Percentiles rank a stretch among this genome's conserved stretches.
These are phyloP conservation scores for Echria macrotheca DNA, from an alignment of 495 filamentous ascomycete species.

Conservation along the genomic window DNA sequence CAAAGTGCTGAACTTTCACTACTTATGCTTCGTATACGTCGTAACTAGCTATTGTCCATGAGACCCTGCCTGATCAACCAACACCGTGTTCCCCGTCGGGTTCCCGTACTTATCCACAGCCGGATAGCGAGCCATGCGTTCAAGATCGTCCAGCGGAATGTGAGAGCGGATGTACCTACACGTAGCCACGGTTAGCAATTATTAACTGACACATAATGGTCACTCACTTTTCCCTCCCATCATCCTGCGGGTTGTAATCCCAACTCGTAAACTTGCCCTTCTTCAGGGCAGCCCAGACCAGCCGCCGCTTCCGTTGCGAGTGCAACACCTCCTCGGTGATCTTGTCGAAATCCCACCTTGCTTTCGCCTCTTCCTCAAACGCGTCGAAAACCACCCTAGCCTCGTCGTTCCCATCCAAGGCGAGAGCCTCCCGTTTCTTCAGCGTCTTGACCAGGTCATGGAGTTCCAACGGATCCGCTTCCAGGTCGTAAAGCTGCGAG, in stretches of 20 bases:
- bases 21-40: too few species aligned
- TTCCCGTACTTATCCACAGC: conserved; percentile 56
- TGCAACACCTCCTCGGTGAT: conserved; percentile 64
- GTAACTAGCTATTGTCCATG: conserved; percentile 41
- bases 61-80: conserved; percentile 42
- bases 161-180: conserved; percentile 61
- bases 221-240: conserved; percentile 65
- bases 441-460: conserved; percentile 56
- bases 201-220: neutral
- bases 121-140: conserved; percentile 59
- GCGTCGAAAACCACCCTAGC: conserved; percentile 43
- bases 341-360: conserved; percentile 66
- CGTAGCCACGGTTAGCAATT: neutral
- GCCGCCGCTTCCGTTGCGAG: conserved; percentile 64
- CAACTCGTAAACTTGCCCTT: conserved; percentile 64
- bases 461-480: conserved; percentile 65
- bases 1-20: too few species aligned
- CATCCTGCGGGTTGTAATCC: conserved; percentile 72
- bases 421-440: conserved; percentile 8
- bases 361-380: conserved; percentile 60
- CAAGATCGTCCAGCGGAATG: conserved; percentile 63
- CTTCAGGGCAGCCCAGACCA: conserved; percentile 71
- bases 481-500: conserved; percentile 71
- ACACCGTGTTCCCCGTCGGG: conserved; percentile 33
- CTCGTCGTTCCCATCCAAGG: conserved; percentile 33